A percentile compares a stretch with the other conserved stretches of the same genome.
These are phyloP conservation scores for Fusarium udum DNA, from an alignment of 2,329 filamentous ascomycete genomes.

Conservation along the genomic window DNA sequence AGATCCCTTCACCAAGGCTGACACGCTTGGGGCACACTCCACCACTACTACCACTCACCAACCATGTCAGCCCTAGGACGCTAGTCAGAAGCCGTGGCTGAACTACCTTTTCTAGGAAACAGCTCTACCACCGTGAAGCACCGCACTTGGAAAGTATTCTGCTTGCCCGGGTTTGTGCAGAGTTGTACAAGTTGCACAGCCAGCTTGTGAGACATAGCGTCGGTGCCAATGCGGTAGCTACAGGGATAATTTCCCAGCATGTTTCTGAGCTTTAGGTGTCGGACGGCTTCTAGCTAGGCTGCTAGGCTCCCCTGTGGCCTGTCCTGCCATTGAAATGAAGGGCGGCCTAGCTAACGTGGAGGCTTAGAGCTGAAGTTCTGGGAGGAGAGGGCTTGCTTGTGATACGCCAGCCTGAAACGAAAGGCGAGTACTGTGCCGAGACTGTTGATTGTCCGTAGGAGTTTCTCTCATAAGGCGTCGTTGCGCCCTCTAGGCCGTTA, in stretches of 20 bases:
- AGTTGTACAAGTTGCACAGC: constrained; percentile 35
- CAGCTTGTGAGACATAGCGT: constrained; percentile 11
- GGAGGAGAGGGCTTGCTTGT: constrained; percentile 1
- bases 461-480: constrained; percentile 17
- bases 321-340: constrained; percentile 38
- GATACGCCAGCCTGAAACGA: constrained; percentile 16
- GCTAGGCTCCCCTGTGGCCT: constrained; percentile 31
- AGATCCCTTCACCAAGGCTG: constrained; percentile 23
- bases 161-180: constrained; percentile 2
- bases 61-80: constrained; percentile 43
- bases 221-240: background rate
- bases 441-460: constrained; percentile 10
- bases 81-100: constrained; percentile 24
- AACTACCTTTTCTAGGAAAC: background rate
- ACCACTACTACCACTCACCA: constrained; percentile 22
- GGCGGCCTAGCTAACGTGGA: constrained; percentile 16
- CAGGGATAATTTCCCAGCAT: background rate
- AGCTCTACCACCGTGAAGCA: background rate
- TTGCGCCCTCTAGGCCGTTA: background rate
- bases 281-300: constrained; percentile 26
- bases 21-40: constrained; percentile 19
- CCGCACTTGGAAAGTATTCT: background rate
- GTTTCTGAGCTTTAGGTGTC: constrained; percentile 13
- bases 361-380: constrained; percentile 22
- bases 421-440: constrained; percentile 16